phyloP scores from a whole-genome alignment of 768 basidiomycete genomes.

The Tylopilus sp. region DNA sequence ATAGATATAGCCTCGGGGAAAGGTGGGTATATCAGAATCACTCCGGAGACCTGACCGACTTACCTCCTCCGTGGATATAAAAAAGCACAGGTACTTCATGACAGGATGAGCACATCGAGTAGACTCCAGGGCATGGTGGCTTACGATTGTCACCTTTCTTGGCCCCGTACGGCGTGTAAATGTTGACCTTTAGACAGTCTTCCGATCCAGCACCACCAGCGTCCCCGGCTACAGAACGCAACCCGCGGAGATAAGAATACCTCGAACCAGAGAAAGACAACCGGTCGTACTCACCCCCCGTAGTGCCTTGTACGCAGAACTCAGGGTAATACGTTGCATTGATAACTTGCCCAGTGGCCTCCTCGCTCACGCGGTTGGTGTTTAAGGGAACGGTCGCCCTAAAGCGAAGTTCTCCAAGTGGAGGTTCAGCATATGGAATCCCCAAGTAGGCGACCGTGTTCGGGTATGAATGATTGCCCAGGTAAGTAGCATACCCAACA shows the following conservation, averaged over 20 bases:
- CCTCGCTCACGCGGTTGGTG: constrained; percentile 39
- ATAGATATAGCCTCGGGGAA: constrained; percentile 44
- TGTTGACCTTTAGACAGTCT: constrained; percentile 65
- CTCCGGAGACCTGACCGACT: not conserved
- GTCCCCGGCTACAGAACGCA: constrained; percentile 40
- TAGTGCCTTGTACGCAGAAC: constrained; percentile 59
- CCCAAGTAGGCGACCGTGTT: constrained; percentile 57
- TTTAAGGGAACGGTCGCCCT: constrained; percentile 52
- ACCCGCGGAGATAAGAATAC: not conserved
- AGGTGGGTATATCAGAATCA: not conserved
- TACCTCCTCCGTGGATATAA: constrained; percentile 42
- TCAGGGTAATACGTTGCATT: constrained; percentile 52
- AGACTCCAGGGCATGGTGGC: constrained; percentile 13
- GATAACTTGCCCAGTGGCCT: constrained; percentile 39
- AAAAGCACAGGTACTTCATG: constrained; percentile 36
- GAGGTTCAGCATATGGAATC: constrained; percentile 43
- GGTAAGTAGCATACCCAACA: constrained; percentile 57
- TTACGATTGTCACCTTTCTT: constrained; percentile 45
- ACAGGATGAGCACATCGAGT: not conserved
- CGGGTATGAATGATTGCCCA: constrained; percentile 48
- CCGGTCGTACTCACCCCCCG: constrained; percentile 34
- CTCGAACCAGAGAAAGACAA: not conserved
- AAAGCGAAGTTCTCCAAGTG: constrained; percentile 39
- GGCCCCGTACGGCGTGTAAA: constrained; percentile 53
- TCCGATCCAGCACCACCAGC: constrained; percentile 63